Conservation (phyloP, 192 early-diverging fungal species). For the Backusella macrospora region DNA sequence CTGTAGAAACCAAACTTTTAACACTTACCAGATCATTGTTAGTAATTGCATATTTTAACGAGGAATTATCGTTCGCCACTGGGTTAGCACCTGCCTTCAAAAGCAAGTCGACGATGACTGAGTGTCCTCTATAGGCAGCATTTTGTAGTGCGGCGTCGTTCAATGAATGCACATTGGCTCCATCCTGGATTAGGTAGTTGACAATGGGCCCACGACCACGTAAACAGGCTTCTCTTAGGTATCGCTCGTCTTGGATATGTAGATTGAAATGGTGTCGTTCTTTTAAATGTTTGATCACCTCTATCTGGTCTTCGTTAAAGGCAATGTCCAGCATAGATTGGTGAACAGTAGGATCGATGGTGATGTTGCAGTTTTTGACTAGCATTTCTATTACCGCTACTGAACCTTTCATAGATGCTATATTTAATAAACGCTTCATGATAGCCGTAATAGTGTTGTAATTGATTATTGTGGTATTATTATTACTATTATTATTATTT, state of each 20-base stretch:
- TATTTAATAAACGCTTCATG: constrained; percentile 22
- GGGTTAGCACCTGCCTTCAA: constrained; percentile 30
- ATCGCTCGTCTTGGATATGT: constrained; percentile 26
- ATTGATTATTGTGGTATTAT: constrained; percentile 2
- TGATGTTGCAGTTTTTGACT: constrained; percentile 18
- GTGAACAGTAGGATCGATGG: background rate
- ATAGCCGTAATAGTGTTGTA: background rate
- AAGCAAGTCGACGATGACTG: constrained; percentile 9
- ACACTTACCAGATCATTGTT: background rate
- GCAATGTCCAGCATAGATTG: constrained; percentile 29
- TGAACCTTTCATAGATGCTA: constrained; percentile 28
- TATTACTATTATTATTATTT: background rate
- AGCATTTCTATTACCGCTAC: constrained; percentile 34
- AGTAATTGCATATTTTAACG: constrained; percentile 1
- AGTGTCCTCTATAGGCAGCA: constrained; percentile 20
- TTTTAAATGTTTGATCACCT: constrained; percentile 30
- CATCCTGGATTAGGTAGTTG: constrained; percentile 22
- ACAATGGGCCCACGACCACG: constrained; percentile 30
- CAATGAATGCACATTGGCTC: constrained; percentile 34
- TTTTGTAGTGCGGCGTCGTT: constrained; percentile 37
- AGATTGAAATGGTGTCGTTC: constrained; percentile 24
- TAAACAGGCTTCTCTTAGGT: constrained; percentile 33
- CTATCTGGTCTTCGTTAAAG: constrained; percentile 28
- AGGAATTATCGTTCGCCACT: constrained; percentile 17
- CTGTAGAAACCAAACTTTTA: constrained; percentile 5